These are phyloP conservation scores for Cytospora schulzeri DNA, from an alignment of 2,329 filamentous ascomycete genomes.

Conservation along the genomic window DNA sequence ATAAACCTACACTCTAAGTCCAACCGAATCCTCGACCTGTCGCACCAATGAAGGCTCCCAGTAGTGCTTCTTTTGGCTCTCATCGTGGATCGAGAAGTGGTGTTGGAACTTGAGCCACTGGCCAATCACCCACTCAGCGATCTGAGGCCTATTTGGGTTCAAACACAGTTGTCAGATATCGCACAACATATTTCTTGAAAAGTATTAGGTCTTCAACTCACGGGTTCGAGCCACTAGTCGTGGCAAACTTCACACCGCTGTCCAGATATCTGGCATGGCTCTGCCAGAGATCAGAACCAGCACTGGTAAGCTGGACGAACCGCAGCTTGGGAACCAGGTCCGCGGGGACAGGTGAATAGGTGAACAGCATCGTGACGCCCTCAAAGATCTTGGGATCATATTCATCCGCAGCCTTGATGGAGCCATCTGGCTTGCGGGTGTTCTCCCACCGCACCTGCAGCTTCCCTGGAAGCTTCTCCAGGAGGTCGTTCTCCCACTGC, in stretches of 20 bases:
- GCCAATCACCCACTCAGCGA: conserved; percentile 46
- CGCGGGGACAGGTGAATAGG: conserved; percentile 36
- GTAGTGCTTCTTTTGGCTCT: conserved; percentile 34
- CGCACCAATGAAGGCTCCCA: conserved; percentile 34
- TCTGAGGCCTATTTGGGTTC: conserved; percentile 37
- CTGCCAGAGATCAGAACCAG: conserved; percentile 44
- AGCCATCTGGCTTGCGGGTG: conserved; percentile 29
- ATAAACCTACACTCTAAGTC: conserved; percentile 22
- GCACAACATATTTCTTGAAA: neutral
- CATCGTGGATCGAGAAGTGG: conserved; percentile 35
- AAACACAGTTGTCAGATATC: neutral
- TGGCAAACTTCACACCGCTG: conserved; percentile 39
- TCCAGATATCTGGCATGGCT: conserved; percentile 37
- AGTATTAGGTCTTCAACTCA: conserved; percentile 31
- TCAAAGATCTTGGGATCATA: conserved; percentile 37
- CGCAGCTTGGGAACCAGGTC: conserved; percentile 38
- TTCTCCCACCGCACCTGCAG: conserved; percentile 38
- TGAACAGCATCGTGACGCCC: conserved; percentile 41
- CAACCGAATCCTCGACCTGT: conserved; percentile 27
- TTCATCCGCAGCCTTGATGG: conserved; percentile 31
- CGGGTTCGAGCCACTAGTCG: conserved; percentile 42
- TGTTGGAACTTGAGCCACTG: conserved; percentile 40
- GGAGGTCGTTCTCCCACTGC: conserved; percentile 19
- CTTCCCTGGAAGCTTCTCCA: conserved; percentile 8
- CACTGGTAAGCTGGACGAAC: conserved; percentile 43